Evolutionary conservation across 805 yeast species (phyloP), one percentile per base, ranked within the genome.

Genomic region (Candida namnaoensis): DNA sequence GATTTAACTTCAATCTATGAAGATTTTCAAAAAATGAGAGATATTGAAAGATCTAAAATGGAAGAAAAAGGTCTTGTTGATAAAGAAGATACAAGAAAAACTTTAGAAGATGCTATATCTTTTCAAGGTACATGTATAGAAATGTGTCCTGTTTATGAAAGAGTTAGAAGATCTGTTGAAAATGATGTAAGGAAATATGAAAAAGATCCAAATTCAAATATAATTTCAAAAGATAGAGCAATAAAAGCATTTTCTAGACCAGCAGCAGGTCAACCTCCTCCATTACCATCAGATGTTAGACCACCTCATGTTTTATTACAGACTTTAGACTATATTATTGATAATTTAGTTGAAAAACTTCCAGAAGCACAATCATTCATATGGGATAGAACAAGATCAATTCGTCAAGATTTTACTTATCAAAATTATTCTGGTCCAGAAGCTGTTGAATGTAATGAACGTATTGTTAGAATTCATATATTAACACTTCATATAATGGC

Each of bases 261-360:
- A 0, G 96, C 95, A 14, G 97, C 98, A 1, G 99, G 98, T 7
- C 96, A 93, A 51, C 95, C 96, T 1, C 98, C 97, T 2, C 95
- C 98, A 3, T 66, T 93, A 44, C 99, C 99, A 0, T 88, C 97
- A 1, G 99, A 93, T 58, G 99, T 93, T 4, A 71, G 99, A 46
- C 96, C 99, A 1, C 99, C 99, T 0, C 74, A 72, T 41, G 68
- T 90, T 1, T 62, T 93, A 25, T 72, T 71, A 11, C 53, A 68
- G 32, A 81, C 97, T 0, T 62, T 93, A 45, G 71, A 83, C 44
- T 87, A 86, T 57, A 69, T 93, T 32, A 74, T 87, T 7, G 78
- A 78, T 15, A 71, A 76, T 35, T 60, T 83, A 1, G 59, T 91
- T 12, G 74, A 75, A 0, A 68, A 76, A 34, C 64, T 91, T 24